Evolutionary conservation across 2,329 filamentous ascomycete genomes (phyloP), one percentile per base, ranked within the genome.

Genomic region (Talaromyces sp.): DNA sequence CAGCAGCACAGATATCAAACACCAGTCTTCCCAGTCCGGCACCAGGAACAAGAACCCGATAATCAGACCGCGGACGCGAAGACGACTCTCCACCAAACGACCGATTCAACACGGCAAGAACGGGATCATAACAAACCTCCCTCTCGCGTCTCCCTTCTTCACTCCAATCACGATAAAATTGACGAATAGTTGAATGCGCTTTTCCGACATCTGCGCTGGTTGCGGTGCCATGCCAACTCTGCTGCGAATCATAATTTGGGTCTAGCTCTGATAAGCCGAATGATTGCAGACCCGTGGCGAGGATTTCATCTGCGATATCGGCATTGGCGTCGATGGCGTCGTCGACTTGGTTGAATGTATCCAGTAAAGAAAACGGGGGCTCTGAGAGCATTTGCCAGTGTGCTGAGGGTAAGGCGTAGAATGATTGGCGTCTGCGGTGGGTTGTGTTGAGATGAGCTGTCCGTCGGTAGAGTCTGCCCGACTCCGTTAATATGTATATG

Each of bases 161-260:
- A 27, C 91, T 92, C 95, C 96, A 99, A 77, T 99, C 95, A 17
- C 95, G 89, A 77, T 93, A 98, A 76, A 98, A 91, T 74, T 99
- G 95, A 11, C 94, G 88, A 61, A 99, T 84, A 1, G 93, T 98
- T 72, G 92, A 96, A 68, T 93, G 87, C 1, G 94, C 93, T 78
- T 98, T 99, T 75, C 96, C 92, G 62, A 96, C 82, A 73, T 98
- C 94, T 25, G 82, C 82, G 29, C 87, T 79, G 51, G 89, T 93
- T 15, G 93, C 90, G 36, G 86, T 83, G 4, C 87, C 88, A 22
- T 86, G 83, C 89, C 93, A 93, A 53, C 88, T 83, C 13, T 83
- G 79, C 40, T 80, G 77, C 0, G 79, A 76, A 61, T 80, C 77
- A 22, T 51, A 25, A 51, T 51, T 51, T 51, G 47, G 47, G 6